Conservation (phyloP, 2,329 filamentous ascomycete species). For the Phyllosticta citribraziliensis region DNA sequence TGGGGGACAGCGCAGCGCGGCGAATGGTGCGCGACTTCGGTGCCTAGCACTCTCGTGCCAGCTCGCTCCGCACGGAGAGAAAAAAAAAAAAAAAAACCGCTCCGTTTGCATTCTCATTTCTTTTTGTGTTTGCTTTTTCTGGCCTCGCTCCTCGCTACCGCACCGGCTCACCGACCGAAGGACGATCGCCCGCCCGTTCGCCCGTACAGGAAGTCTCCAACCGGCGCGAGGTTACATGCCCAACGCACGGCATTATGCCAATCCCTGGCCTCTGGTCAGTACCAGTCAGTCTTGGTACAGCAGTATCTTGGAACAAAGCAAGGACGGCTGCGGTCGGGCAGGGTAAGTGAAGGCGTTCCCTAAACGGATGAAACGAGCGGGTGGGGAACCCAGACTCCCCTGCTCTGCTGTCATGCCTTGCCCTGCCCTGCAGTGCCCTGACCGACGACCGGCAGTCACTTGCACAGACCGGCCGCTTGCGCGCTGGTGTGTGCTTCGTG, state of each 20-base stretch:
- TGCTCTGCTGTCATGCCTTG: background rate
- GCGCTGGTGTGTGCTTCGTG: too few relatives aligned
- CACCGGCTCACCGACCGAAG: background rate
- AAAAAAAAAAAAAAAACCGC: background rate
- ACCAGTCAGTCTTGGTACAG: background rate
- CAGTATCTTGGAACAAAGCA: background rate
- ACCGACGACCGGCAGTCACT: background rate
- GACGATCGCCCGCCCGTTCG: background rate
- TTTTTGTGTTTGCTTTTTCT: background rate
- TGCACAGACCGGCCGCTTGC: too few relatives aligned
- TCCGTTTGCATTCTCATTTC: background rate
- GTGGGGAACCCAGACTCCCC: background rate
- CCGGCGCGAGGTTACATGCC: background rate
- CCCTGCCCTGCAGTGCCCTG: background rate
- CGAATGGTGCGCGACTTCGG: too few relatives aligned
- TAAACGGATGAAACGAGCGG: background rate
- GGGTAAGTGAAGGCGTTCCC: background rate
- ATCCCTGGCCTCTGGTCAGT: background rate
- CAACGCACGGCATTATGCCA: background rate
- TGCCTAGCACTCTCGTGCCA: background rate
- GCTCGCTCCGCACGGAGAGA: background rate
- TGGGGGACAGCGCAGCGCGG: too few relatives aligned
- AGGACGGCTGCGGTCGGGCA: background rate
- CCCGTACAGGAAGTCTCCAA: background rate
- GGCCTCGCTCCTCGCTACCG: background rate